These are phyloP conservation scores for Amanita subjunquillea DNA, from an alignment of 768 basidiomycete species.

Conservation along the genomic window DNA sequence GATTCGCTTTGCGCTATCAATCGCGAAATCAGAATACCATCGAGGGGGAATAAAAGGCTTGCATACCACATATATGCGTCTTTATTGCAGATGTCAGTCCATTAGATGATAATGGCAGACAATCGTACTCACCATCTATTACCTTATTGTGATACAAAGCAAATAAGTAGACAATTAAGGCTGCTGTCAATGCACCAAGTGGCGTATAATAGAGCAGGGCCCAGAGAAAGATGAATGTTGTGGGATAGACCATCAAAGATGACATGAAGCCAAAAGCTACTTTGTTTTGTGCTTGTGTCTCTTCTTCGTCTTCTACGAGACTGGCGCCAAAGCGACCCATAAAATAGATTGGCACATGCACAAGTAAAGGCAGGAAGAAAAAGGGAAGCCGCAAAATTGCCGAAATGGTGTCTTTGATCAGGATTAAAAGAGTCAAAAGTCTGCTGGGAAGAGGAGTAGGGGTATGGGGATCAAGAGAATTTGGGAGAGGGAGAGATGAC, in stretches of 20 bases:
- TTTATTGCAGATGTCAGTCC: constrained; percentile 17
- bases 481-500: constrained; percentile 75
- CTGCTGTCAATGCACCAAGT: constrained; percentile 64
- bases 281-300: constrained; percentile 96
- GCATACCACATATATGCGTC: constrained; percentile 74
- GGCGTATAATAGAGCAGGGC: constrained; percentile 69
- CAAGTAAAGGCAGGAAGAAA: constrained; percentile 77
- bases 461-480: constrained; percentile 68
- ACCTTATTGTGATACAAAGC: constrained; percentile 79
- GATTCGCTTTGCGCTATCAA: constrained; percentile 73
- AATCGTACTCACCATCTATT: constrained; percentile 57
- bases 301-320: constrained; percentile 78
- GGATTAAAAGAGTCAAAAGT: constrained; percentile 64
- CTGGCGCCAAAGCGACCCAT: constrained; percentile 69
- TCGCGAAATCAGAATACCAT: constrained; percentile 1
- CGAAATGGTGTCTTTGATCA: constrained; percentile 69
- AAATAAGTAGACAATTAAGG: constrained; percentile 60
- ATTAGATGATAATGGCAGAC: constrained; percentile 1
- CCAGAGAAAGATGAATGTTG: constrained; percentile 83
- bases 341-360: constrained; percentile 79
- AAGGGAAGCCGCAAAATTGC: constrained; percentile 73
- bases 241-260: constrained; percentile 65
- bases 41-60: constrained; percentile 5
- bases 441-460: constrained; percentile 76
- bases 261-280: constrained; percentile 78